A percentile compares a stretch with the other conserved stretches of the same genome.
phyloP scores from a whole-genome alignment of 345 rosid species.

The Lumnitzera racemosa region DNA sequence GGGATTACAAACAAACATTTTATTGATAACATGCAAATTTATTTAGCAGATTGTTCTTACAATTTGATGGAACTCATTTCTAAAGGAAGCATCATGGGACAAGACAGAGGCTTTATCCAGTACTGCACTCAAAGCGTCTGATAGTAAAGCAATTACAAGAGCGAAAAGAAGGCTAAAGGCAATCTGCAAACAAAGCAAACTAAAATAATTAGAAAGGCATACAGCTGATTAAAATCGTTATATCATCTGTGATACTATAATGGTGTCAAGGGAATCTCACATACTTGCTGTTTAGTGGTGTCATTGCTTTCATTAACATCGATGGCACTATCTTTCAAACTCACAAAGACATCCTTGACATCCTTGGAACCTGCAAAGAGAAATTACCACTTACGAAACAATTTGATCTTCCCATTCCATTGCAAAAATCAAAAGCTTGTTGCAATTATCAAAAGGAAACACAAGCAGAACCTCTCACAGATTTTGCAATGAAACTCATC shows the following conservation, averaged over 20 bases:
- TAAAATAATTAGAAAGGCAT: background rate
- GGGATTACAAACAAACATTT: slow-evolving; percentile 15
- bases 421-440: background rate
- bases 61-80: slow-evolving; percentile 79
- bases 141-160: slow-evolving; percentile 70
- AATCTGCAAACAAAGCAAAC: slow-evolving; percentile 45
- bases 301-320: slow-evolving; percentile 42
- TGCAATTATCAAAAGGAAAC: background rate
- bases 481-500: background rate
- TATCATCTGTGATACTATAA: too few species aligned
- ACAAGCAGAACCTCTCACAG: too few species aligned
- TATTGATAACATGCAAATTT: background rate
- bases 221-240: too few species aligned
- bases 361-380: slow-evolving; percentile 58
- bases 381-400: background rate
- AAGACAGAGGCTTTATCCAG: slow-evolving; percentile 76
- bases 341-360: slow-evolving; percentile 55
- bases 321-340: slow-evolving; percentile 66
- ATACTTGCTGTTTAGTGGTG: slow-evolving; percentile 71
- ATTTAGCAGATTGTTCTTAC: slow-evolving; percentile 37
- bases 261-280: background rate
- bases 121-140: slow-evolving; percentile 79
- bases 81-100: slow-evolving; percentile 68
- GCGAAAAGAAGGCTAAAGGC: slow-evolving; percentile 71
- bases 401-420: background rate